phyloP scores from a whole-genome alignment of 257 asterid genomes.

The Petunia axillaris region DNA sequence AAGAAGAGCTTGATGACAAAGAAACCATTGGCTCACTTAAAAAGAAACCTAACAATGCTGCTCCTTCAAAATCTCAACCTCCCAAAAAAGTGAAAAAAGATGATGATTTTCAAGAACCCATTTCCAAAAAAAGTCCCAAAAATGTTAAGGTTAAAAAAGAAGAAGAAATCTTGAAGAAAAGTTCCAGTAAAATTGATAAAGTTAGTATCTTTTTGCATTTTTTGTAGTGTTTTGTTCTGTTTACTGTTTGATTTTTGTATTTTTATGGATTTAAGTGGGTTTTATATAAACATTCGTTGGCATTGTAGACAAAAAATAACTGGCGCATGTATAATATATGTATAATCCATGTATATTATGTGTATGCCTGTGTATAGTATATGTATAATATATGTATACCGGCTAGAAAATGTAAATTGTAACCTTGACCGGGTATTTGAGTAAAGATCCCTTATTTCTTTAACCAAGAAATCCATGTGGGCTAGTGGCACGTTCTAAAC shows the following conservation, averaged over 20 bases:
- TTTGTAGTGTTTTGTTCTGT: background rate
- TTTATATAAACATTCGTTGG: too few relatives aligned
- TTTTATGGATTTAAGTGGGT: background rate
- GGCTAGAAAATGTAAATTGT: too few relatives aligned
- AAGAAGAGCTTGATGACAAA: constrained; percentile 47
- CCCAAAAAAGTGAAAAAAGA: constrained; percentile 41
- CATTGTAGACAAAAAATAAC: too few relatives aligned
- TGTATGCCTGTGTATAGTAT: too few relatives aligned
- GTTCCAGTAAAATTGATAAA: constrained; percentile 33
- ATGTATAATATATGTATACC: too few relatives aligned
- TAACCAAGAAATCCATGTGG: too few relatives aligned
- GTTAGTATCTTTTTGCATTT: constrained; percentile 15
- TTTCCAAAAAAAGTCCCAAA: constrained; percentile 24
- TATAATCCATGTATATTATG: too few relatives aligned
- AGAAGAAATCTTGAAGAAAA: constrained; percentile 19
- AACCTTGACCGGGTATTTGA: too few relatives aligned
- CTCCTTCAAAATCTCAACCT: constrained; percentile 37
- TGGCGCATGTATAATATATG: too few relatives aligned
- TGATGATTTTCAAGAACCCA: constrained; percentile 49
- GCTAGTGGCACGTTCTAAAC: too few relatives aligned
- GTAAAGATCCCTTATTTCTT: too few relatives aligned
- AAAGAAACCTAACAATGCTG: constrained; percentile 45
- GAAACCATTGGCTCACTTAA: constrained; percentile 37
- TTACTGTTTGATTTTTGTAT: background rate
- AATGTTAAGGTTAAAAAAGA: constrained; percentile 1